Base-by-base conservation (phyloP, 352 stramenopile genomes). In the Plasmopara halstedii region DNA sequence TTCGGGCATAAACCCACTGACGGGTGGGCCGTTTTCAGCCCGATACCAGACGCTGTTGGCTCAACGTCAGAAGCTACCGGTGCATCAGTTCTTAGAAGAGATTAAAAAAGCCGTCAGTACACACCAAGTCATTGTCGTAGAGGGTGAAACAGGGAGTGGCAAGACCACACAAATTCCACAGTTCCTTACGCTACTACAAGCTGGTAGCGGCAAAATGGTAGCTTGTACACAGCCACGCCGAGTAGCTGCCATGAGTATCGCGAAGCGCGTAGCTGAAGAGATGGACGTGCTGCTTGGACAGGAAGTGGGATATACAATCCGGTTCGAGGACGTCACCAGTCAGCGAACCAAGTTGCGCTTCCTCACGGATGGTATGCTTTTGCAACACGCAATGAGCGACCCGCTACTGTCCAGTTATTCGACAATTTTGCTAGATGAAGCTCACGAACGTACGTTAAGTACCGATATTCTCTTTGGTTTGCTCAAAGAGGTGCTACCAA, bases 221-320 rank as follows among this genome's bases (percentile, higher is more conserved):
- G 91, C 80, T 20, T 99, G 95, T 58, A 99, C 97, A 26, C 97
- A 99, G 70, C 97, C 97, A 11, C 83, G 97, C 39, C 81, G 97
- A 61, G 96, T 99, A 27, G 97, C 97, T 2, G 97, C 97, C 14
- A 98, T 98, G 62, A 97, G 78, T 56, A 98, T 99, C 53, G 96
- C 96, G 18, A 86, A 90, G 53, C 95, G 97, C 57, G 97, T 99
- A 8, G 90, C 96, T 0, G 95, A 99, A 47, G 97, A 99, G 64
- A 98, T 99, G 91, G 96, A 99, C 64, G 96, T 99, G 5, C 64
- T 85, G 43, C 70, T 99, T 14, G 97, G 97, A 13, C 64, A 97
- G 46, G 85, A 99, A 58, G 97, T 99, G 3, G 97, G 97, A 14
- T 99, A 99, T 66, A 98, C 94, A 9, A 99, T 99, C 70, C 95